Percentiles rank a stretch among this genome's conserved stretches.
phyloP scores from a whole-genome alignment of 306 rosid genomes.

The Malus sieversii region DNA sequence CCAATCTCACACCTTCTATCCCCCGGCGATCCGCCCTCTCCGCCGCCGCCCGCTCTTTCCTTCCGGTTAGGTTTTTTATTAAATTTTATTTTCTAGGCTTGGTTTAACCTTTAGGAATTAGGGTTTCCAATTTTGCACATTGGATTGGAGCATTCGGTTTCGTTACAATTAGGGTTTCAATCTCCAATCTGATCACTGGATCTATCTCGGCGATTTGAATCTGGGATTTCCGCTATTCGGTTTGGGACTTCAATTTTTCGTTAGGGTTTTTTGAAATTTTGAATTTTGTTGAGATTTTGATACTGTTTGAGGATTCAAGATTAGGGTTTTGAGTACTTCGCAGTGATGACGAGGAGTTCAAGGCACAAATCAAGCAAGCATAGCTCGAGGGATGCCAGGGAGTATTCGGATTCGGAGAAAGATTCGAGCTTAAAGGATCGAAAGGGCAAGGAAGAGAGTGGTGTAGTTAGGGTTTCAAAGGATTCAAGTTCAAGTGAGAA shows the following conservation, averaged over 20 bases:
- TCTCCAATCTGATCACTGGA: constrained; percentile 13
- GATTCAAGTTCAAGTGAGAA: constrained; percentile 61
- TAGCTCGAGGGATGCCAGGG: constrained; percentile 68
- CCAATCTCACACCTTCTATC: constrained; percentile 7
- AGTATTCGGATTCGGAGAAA: constrained; percentile 85
- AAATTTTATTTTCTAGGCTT: background rate
- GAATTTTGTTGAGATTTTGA: background rate
- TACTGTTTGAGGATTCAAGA: background rate
- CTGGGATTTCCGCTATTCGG: constrained; percentile 29
- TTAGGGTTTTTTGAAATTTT: background rate
- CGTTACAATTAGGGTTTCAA: constrained; percentile 36
- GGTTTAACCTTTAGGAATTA: background rate
- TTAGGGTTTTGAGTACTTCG: constrained; percentile 34
- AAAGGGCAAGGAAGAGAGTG: constrained; percentile 61
- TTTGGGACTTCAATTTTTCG: background rate
- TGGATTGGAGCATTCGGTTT: background rate
- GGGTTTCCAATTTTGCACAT: constrained; percentile 3
- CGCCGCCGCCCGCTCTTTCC: constrained; percentile 7
- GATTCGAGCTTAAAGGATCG: constrained; percentile 72
- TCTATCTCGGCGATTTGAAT: constrained; percentile 5
- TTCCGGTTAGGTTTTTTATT: background rate
- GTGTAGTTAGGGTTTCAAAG: constrained; percentile 49
- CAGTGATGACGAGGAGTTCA: constrained; percentile 92
- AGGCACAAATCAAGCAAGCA: constrained; percentile 94
- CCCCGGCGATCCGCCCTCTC: constrained; percentile 26